Evolutionary conservation across 2,329 filamentous ascomycete species (phyloP).

Genomic region (Epichloe sylvatica): DNA sequence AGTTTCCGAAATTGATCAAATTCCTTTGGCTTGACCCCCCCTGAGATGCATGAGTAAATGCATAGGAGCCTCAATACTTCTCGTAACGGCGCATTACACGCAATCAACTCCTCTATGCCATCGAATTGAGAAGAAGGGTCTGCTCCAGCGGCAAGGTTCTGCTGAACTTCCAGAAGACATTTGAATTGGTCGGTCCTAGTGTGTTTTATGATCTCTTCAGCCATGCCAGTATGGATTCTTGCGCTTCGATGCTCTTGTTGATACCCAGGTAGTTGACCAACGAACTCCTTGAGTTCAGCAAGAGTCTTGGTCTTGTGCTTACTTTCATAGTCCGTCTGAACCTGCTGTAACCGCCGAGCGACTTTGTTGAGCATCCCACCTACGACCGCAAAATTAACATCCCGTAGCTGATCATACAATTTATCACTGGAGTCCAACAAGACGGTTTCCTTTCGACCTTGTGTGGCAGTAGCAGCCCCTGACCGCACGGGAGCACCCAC

Average conservation of each 20-base stretch:
- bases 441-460: conserved; percentile 71
- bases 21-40: conserved; percentile 71
- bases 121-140: conserved; percentile 85
- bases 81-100: conserved; percentile 66
- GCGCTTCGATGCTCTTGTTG: conserved; percentile 87
- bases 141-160: conserved; percentile 81
- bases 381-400: conserved; percentile 91
- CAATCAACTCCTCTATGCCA: conserved; percentile 85
- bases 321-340: conserved; percentile 80
- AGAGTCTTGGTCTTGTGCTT: conserved; percentile 79
- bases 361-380: conserved; percentile 81
- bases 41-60: conserved; percentile 79
- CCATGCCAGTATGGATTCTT: conserved; percentile 82
- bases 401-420: conserved; percentile 73
- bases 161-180: conserved; percentile 80
- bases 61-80: conserved; percentile 76
- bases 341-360: conserved; percentile 67
- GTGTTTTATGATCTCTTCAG: conserved; percentile 89
- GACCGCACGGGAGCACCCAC: conserved; percentile 60
- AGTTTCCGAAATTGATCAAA: conserved; percentile 80
- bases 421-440: conserved; percentile 80
- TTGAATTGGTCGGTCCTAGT: conserved; percentile 84
- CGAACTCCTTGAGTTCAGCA: conserved; percentile 84
- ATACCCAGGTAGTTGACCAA: conserved; percentile 81
- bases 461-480: conserved; percentile 37